Conservation (phyloP, 352 stramenopile species). For the Elongisporangium senticosum region DNA sequence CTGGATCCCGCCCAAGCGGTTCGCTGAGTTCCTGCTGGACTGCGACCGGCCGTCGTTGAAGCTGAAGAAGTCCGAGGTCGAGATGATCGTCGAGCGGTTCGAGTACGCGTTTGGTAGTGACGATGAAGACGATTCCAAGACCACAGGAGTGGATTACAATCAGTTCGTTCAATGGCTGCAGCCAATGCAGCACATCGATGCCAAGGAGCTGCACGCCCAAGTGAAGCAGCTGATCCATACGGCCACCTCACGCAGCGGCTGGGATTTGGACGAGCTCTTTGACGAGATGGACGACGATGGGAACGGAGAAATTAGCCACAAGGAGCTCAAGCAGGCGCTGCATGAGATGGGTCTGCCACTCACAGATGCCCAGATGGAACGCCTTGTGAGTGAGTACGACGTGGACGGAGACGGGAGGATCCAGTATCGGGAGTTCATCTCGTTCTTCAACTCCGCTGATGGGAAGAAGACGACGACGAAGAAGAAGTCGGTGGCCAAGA, state of each 20-base stretch:
- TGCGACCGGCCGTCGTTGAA: conserved; percentile 32
- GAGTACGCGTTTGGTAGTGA: conserved; percentile 49
- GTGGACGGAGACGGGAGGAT: conserved; percentile 53
- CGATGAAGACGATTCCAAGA: conserved; percentile 10
- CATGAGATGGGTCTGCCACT: conserved; percentile 60
- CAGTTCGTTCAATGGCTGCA: conserved; percentile 69
- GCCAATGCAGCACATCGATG: conserved; percentile 53
- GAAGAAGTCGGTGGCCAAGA: conserved; percentile 7
- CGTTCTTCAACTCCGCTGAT: conserved; percentile 22
- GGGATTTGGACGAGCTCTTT: conserved; percentile 53
- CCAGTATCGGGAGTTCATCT: conserved; percentile 54
- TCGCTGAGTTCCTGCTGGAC: conserved; percentile 18
- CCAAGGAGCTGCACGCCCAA: conserved; percentile 40
- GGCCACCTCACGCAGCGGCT: conserved; percentile 28
- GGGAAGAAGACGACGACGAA: conserved; percentile 12
- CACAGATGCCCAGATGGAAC: conserved; percentile 57
- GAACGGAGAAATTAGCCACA: conserved; percentile 42
- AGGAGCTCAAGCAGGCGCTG: conserved; percentile 52
- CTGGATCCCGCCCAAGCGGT: conserved; percentile 44
- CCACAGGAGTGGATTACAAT: conserved; percentile 55
- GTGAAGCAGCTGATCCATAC: conserved; percentile 40
- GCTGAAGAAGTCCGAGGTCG: conserved; percentile 27
- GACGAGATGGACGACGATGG: conserved; percentile 51
- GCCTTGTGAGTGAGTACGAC: conserved; percentile 62
- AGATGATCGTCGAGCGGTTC: conserved; percentile 42